These are phyloP conservation scores for Epichloe festucae DNA, from an alignment of 2,329 filamentous ascomycete genomes.

Conservation along the genomic window DNA sequence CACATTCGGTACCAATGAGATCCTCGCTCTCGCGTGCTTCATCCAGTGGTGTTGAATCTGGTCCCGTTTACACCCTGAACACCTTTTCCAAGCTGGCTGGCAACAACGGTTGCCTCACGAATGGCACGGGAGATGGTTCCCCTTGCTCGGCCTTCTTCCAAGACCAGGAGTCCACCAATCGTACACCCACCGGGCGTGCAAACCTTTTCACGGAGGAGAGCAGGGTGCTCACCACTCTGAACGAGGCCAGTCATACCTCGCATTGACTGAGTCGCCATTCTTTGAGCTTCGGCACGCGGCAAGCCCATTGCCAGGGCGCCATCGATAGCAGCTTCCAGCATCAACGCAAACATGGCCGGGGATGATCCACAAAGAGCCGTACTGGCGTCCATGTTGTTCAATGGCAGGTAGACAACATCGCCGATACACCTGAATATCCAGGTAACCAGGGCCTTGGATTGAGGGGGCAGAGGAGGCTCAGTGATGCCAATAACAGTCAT, in stretches of 20 bases:
- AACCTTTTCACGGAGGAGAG: slow-evolving; percentile 63
- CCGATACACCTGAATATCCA: slow-evolving; percentile 71
- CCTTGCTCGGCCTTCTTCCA: slow-evolving; percentile 61
- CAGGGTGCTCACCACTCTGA: slow-evolving; percentile 60
- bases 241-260: slow-evolving; percentile 58
- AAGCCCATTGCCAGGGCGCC: slow-evolving; percentile 70
- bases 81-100: slow-evolving; percentile 43
- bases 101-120: slow-evolving; percentile 56
- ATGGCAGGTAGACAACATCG: slow-evolving; percentile 53
- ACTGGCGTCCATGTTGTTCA: slow-evolving; percentile 55
- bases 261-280: slow-evolving; percentile 73
- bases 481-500: slow-evolving; percentile 69
- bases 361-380: slow-evolving; percentile 65
- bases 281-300: slow-evolving; percentile 56
- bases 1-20: not conserved
- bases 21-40: not conserved
- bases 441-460: slow-evolving; percentile 45
- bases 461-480: slow-evolving; percentile 41
- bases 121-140: slow-evolving; percentile 56
- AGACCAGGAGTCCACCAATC: slow-evolving; percentile 57
- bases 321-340: slow-evolving; percentile 64
- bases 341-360: slow-evolving; percentile 62
- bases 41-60: slow-evolving; percentile 9
- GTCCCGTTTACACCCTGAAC: slow-evolving; percentile 25
- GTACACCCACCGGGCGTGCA: slow-evolving; percentile 67